Base-by-base conservation (phyloP, 2,329 filamentous ascomycete species). In the Fusarium dlaminii region DNA sequence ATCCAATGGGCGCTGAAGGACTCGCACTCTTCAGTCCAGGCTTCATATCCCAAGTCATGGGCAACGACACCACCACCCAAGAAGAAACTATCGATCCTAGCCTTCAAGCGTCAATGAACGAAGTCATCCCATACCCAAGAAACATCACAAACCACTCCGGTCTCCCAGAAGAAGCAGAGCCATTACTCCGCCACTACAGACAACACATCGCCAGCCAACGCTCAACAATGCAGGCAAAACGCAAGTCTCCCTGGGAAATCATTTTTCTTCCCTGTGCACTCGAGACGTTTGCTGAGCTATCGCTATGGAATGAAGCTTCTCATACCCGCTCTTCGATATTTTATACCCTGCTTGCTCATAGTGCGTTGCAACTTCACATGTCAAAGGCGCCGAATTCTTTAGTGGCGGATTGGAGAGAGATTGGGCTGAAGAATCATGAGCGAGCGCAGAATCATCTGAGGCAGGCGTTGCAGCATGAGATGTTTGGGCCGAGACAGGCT, bases 231-330 rank as follows among this genome's bases (percentile, higher is more conserved):
- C 81, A 74, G 17, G 68, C 76, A 11, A 76, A 74, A 29, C 79
- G 80, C 6, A 84, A 84, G 60, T 85, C 84, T 1, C 85, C 84
- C 0, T 86, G 84, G 84, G 81, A 85, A 51, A 75, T 85, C 0
- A 80, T 86, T 0, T 82, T 86, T 24, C 73, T 86, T 1, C 84
- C 85, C 1, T 82, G 83, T 48, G 81, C 81, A 0, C 82, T 85
- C 5, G 80, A 82, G 37, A 83, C 82, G 0, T 80, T 86, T 49
- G 85, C 84, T 4, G 83, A 84, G 46, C 64, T 86, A 2, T 82
- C 83, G 0, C 75, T 86, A 2, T 84, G 83, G 46, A 84, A 85
- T 20, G 68, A 74, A 3, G 75, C 83, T 1, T 82, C 81, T 18
- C 79, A 83, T 61, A 83, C 84, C 0, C 79, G 82, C 24, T 77